phyloP scores from a whole-genome alignment of 176 grass and related monocot genomes.

The Eleusine coracana region DNA sequence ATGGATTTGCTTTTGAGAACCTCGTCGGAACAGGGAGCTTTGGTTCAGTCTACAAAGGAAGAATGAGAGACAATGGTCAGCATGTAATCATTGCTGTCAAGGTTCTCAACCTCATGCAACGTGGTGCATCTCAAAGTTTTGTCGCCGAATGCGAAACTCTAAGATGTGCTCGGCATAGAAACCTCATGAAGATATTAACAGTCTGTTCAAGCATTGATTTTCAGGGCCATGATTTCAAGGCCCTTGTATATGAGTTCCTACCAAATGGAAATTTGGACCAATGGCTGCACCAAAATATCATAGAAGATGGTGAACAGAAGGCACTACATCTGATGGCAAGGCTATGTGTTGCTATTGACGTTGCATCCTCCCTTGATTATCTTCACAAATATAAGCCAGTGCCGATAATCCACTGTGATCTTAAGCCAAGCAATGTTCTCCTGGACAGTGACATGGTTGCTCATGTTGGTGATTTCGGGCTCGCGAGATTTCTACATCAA shows the following conservation, averaged over 20 bases:
- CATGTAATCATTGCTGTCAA: slow-evolving; percentile 20
- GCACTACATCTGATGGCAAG: neutral
- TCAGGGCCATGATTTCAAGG: slow-evolving; percentile 31
- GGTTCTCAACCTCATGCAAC: slow-evolving; percentile 27
- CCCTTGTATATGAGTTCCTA: slow-evolving; percentile 33
- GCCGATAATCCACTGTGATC: slow-evolving; percentile 28
- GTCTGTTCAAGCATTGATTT: slow-evolving; percentile 38
- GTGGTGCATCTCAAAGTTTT: slow-evolving; percentile 32
- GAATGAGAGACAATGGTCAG: neutral
- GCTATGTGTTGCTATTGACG: neutral
- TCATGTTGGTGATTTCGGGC: slow-evolving; percentile 33
- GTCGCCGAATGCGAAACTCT: slow-evolving; percentile 33
- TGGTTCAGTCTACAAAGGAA: slow-evolving; percentile 32
- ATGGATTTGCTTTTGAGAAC: slow-evolving; percentile 13
- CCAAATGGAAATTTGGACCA: slow-evolving; percentile 39
- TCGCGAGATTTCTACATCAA: slow-evolving; percentile 24
- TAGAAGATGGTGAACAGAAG: neutral
- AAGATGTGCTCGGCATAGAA: slow-evolving; percentile 19
- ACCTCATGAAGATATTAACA: slow-evolving; percentile 35
- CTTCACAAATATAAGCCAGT: neutral
- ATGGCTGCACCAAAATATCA: slow-evolving; percentile 3
- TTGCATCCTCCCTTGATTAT: slow-evolving; percentile 14
- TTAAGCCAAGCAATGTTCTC: slow-evolving; percentile 23
- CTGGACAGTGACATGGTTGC: slow-evolving; percentile 18
- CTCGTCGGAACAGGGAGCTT: slow-evolving; percentile 36